Evolutionary conservation across 2,329 filamentous ascomycete species (phyloP).

Genomic region (Coleophoma crateriformis): DNA sequence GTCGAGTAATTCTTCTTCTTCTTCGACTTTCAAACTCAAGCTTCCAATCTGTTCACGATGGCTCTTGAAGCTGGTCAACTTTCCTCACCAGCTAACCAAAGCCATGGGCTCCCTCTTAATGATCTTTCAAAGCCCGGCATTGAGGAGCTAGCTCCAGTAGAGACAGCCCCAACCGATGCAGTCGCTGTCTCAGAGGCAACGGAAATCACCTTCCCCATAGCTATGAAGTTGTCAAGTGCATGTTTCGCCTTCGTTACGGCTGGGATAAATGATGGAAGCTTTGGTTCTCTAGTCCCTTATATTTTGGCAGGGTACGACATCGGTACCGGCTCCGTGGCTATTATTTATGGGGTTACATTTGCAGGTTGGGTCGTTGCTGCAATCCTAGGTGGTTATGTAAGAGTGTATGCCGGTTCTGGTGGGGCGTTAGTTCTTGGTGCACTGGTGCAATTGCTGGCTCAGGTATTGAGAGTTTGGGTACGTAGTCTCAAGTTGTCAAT

Average conservation of each 20-base stretch:
- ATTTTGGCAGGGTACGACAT: constrained; percentile 51
- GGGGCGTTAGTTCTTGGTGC: constrained; percentile 52
- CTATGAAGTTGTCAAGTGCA: constrained; percentile 46
- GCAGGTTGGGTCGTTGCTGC: constrained; percentile 54
- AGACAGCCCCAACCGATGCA: not conserved
- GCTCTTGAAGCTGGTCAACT: no score
- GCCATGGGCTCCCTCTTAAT: no score
- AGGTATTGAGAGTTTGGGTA: constrained; percentile 47
- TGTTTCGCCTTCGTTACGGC: constrained; percentile 61
- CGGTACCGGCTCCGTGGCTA: constrained; percentile 43
- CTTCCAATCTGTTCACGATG: no score
- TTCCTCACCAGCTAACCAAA: no score
- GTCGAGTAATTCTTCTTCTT: no score
- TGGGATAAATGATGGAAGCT: constrained; percentile 58
- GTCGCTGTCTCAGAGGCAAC: not conserved
- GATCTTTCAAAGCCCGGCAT: no score
- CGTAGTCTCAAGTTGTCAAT: not conserved
- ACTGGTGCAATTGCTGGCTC: constrained; percentile 45
- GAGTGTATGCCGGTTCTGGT: constrained; percentile 47
- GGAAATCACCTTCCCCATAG: not conserved
- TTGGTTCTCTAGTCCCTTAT: constrained; percentile 59
- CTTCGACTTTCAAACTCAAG: no score
- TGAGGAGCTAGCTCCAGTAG: no score
- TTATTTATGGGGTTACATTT: constrained; percentile 35
- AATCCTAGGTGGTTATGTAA: constrained; percentile 47